Evolutionary conservation across 2,329 filamentous ascomycete genomes (phyloP), one percentile per base, ranked within the genome.

Genomic region (Exophiala alcalophila): DNA sequence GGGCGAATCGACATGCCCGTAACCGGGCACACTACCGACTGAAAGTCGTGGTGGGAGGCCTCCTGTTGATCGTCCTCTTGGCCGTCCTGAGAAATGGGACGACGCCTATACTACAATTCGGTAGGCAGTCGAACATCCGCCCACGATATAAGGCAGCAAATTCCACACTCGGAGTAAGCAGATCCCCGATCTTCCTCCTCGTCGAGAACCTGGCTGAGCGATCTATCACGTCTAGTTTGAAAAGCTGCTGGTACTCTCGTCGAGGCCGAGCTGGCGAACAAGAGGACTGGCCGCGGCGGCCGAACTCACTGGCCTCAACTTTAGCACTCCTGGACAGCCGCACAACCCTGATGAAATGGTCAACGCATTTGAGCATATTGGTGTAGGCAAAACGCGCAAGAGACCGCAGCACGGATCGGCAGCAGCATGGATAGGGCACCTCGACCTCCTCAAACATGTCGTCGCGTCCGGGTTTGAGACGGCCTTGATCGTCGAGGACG

Each of bases 401-500:
- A 23, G 23, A 18, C 39, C 41, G n/a, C 32, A 42, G 28, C 35
- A 35, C 11, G 48, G 44, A 19, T 47, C 48, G 15, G 44, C 48
- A n/a, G 8, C 11, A 21, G n/a, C 54, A 41, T 71, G 68, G 67
- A 55, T 62, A 4, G 64, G 62, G 0, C 69, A 72, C 42, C 61
- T 69, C 58, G 65, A 67, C 30, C 61, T 42, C 8, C 34, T 51
- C 10, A 37, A 36, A 23, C 32, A 39, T 12, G 29, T 70, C 28
- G 54, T 69, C 6, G 57, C 62, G 20, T 57, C 61, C n/a, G 57
- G 56, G 7, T 40, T 68, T 8, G 52, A 60, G 10, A 65, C 62
- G 3, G 68, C 66, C 4, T 40, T 71, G n/a, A 66, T 71, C 10
- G 57, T 71, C 50, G 67, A 70, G 50, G 67, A 70, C 36, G 67